phyloP scores from a whole-genome alignment of 2,329 filamentous ascomycete species.

The Fusarium lateritium region DNA sequence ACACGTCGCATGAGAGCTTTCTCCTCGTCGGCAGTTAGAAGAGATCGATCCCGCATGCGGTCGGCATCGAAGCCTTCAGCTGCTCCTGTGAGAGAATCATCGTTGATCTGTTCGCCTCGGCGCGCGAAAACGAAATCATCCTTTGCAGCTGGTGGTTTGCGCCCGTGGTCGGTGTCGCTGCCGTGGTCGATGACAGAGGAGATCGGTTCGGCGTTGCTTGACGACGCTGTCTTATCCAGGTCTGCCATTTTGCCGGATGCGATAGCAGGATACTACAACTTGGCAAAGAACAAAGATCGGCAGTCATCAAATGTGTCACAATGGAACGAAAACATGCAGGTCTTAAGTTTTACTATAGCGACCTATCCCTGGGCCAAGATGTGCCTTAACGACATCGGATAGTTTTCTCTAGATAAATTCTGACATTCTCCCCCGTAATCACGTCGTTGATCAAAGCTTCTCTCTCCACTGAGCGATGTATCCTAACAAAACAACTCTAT shows the following conservation, averaged over 20 bases:
- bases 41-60: slow-evolving; percentile 54
- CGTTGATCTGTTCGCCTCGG: not conserved
- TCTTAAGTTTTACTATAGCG: not conserved
- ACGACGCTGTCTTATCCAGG: not conserved
- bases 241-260: not conserved
- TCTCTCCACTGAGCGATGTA: not conserved
- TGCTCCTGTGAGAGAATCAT: not conserved
- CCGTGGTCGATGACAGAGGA: not conserved
- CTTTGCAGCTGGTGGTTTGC: not conserved
- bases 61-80: slow-evolving; percentile 16
- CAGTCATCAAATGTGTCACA: no score
- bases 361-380: not conserved
- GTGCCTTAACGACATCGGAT: not conserved
- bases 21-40: slow-evolving; percentile 47
- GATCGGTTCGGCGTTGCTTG: not conserved
- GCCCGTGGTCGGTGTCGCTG: not conserved
- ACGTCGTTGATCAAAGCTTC: not conserved
- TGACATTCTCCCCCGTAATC: not conserved
- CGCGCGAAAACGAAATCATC: not conserved
- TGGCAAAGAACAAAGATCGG: no score
- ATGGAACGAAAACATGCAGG: not conserved
- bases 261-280: no score
- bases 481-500: not conserved
- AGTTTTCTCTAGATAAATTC: not conserved
- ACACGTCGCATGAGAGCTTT: slow-evolving; percentile 46